Base-by-base conservation (phyloP, 441 rosid species). In the Erodium texanum region DNA sequence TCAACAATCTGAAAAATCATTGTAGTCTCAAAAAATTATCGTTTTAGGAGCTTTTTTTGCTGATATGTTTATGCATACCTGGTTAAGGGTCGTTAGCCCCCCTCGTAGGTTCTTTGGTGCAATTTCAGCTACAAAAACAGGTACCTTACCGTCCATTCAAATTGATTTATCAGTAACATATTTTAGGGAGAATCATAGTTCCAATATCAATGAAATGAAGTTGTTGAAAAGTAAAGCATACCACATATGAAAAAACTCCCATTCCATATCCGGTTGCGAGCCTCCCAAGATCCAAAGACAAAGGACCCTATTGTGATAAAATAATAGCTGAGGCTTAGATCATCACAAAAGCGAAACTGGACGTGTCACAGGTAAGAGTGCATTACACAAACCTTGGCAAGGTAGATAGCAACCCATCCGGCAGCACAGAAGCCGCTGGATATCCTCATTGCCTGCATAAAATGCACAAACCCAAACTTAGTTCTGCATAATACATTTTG, bases 211-310 rank as follows among this genome's bases (percentile, higher is more conserved):
- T 41, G 3, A 1, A 34, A 34, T 34, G 5, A 75, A 12, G 19
- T 11, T 23, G 29, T 27, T 67, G 34, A 29, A 24, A 52, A 16
- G 62, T 29, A 67, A 67, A 65, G 41, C 23, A 50, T 76, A 89
- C 97, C 90, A 87, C 97, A 67, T 84, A 89, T 11, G 97, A 93
- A 78, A 88, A 89, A 32, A 86, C 88, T 68, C 99, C 99, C 96
- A 91, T 94, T 70, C 96, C 97, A 73, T 89, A 94, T 66, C 97
- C 97, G 0, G 94, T 86, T 61, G 96, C 90, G 64, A 94, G 75
- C 76, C 99, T 82, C 70, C 99, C 97, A 14, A 89, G 66, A 71
- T 91, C 89, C 78, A 94, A 75, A 27, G 82, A 43, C 73, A 81
- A 65, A 50, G 81, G 83, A 22, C 94, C 96, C 99, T 94, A 75